These are phyloP conservation scores for Rhizopus sp. DNA, from an alignment of 371 early-diverging fungal genomes.

Conservation along the genomic window DNA sequence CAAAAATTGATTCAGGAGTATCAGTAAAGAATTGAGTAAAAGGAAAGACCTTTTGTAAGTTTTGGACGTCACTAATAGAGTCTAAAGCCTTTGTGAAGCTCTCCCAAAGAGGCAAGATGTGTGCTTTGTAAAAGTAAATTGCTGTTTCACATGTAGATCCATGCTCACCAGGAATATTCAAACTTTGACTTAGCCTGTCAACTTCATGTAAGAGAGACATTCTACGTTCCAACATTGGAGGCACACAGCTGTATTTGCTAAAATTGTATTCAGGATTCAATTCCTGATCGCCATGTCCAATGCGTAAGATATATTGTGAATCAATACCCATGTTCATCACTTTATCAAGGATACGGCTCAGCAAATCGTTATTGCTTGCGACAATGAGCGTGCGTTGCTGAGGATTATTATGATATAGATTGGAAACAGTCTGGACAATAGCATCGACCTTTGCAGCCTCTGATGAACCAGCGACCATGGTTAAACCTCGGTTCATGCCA, in stretches of 20 bases:
- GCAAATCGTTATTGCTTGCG: constrained; percentile 94
- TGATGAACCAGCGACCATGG: constrained; percentile 94
- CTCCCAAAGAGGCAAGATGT: constrained; percentile 80
- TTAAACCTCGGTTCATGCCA: constrained; percentile 83
- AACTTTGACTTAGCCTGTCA: constrained; percentile 68
- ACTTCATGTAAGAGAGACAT: constrained; percentile 76
- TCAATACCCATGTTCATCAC: constrained; percentile 87
- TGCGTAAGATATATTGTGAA: constrained; percentile 87
- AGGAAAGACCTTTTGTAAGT: constrained; percentile 67
- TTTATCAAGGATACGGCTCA: constrained; percentile 95
- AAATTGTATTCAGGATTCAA: constrained; percentile 79
- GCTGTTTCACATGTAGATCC: constrained; percentile 95
- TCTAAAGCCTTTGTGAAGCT: constrained; percentile 48
- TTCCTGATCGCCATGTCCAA: constrained; percentile 95
- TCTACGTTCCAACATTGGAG: constrained; percentile 87
- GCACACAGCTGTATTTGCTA: constrained; percentile 91
- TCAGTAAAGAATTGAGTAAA: constrained; percentile 77
- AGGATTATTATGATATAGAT: constrained; percentile 89
- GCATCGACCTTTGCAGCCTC: constrained; percentile 98
- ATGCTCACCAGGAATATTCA: constrained; percentile 79
- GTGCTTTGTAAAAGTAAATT: constrained; percentile 79
- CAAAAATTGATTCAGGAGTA: constrained; percentile 77
- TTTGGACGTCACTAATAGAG: constrained; percentile 18
- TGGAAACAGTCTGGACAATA: constrained; percentile 93
- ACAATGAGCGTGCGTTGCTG: constrained; percentile 88